A percentile compares a stretch with the other conserved stretches of the same genome.
Conservation (phyloP, 148 eudicot genomes). For the Vaccinium vitisidaea region DNA sequence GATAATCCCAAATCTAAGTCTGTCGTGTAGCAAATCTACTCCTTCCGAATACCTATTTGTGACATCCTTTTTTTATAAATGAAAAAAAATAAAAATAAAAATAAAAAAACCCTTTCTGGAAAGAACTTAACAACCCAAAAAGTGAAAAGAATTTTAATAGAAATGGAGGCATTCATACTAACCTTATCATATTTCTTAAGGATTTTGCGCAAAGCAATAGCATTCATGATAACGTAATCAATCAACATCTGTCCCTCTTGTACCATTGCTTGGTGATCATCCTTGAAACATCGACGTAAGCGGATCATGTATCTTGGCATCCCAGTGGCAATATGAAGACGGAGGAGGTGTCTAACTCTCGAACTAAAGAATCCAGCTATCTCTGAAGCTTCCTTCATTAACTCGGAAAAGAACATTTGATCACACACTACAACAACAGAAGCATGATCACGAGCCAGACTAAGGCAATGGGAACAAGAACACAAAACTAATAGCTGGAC, state of each 20-base stretch:
- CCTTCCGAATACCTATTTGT: not conserved
- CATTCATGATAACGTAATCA: conserved; percentile 38
- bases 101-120: not conserved
- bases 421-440: conserved; percentile 29
- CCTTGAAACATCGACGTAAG: conserved; percentile 26
- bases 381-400: conserved; percentile 37
- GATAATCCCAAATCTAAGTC: not conserved
- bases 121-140: not conserved
- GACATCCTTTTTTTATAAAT: not conserved
- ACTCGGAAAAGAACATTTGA: conserved; percentile 37
- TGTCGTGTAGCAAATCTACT: not conserved
- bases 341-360: conserved; percentile 34
- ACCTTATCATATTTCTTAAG: conserved; percentile 46
- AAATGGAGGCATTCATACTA: conserved; percentile 6
- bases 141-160: not conserved
- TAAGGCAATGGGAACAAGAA: not conserved
- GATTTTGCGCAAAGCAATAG: conserved; percentile 37
- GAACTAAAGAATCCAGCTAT: conserved; percentile 38
- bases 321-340: conserved; percentile 28
- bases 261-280: conserved; percentile 24
- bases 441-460: not conserved
- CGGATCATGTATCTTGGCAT: conserved; percentile 23
- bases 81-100: no score
- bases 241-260: conserved; percentile 32
- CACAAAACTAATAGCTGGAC: not conserved